Evolutionary conservation across 1,284 basidiomycete genomes (phyloP).

Genomic region (Puccinia horiana): DNA sequence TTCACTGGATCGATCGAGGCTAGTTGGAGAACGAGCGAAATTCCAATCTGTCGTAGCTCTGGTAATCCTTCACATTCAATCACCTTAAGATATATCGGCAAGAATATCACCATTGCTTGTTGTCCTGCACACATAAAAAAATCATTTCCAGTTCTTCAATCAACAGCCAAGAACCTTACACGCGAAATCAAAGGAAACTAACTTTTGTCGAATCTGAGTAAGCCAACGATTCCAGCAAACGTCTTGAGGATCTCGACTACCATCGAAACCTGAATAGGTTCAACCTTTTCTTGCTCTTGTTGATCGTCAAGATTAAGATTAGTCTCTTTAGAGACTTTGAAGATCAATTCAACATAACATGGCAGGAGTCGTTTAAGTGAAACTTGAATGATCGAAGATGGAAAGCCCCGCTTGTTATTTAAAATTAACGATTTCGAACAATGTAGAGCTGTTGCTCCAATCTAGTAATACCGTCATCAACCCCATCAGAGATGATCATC

Average conservation of each 20-base stretch:
- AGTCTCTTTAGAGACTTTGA: background rate
- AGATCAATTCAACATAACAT: constrained; percentile 7
- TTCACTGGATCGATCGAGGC: constrained; percentile 11
- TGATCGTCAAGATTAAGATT: background rate
- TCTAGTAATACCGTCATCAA: background rate
- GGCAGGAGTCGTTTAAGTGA: constrained; percentile 26
- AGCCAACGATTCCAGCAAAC: constrained; percentile 28
- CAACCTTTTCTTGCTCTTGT: background rate
- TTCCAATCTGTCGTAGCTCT: background rate
- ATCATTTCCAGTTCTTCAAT: background rate
- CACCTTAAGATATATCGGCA: constrained; percentile 43
- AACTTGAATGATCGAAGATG: constrained; percentile 20
- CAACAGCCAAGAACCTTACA: background rate
- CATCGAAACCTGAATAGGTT: background rate
- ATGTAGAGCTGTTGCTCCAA: constrained; percentile 36
- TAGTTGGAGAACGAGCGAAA: constrained; percentile 23
- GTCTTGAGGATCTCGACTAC: constrained; percentile 33
- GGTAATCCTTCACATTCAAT: background rate
- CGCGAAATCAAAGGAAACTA: background rate
- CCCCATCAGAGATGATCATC: background rate
- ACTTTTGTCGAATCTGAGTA: constrained; percentile 29
- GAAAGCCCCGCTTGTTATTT: background rate
- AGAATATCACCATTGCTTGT: constrained; percentile 36
- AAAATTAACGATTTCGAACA: constrained; percentile 44
- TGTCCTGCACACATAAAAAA: constrained; percentile 12